Conservation (phyloP, 1,284 basidiomycete genomes). For the Volvariella volvacea region DNA sequence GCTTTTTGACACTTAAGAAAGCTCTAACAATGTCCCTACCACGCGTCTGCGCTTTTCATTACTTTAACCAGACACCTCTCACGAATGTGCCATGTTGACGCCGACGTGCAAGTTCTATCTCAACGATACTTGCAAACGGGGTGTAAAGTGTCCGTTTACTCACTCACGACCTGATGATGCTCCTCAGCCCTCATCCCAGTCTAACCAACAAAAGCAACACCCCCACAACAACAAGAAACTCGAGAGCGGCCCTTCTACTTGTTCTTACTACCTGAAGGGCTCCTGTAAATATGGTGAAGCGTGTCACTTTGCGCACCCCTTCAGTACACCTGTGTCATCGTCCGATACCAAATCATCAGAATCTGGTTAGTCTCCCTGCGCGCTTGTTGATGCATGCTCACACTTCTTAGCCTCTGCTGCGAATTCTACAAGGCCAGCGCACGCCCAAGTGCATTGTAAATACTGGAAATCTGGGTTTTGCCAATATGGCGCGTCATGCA, state of each 20-base stretch:
- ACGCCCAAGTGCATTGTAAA: neutral
- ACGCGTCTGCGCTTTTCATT: too few relatives aligned
- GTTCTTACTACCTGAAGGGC: slow-evolving; percentile 11
- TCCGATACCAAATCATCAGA: too few relatives aligned
- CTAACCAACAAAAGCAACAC: too few relatives aligned
- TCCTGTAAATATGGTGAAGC: slow-evolving; percentile 13
- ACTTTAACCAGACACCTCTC: too few relatives aligned
- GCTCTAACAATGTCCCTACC: too few relatives aligned
- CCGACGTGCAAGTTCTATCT: neutral
- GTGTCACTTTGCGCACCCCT: slow-evolving; percentile 13
- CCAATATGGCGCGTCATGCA: slow-evolving; percentile 1
- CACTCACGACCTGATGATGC: neutral
- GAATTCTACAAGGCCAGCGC: neutral
- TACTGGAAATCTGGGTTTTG: slow-evolving; percentile 4
- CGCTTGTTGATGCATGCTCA: neutral
- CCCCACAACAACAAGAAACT: neutral
- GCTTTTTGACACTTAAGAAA: too few relatives aligned
- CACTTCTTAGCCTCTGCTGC: neutral
- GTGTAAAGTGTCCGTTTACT: neutral
- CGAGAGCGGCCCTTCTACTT: slow-evolving; percentile 1
- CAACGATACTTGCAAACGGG: neutral
- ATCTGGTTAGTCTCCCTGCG: too few relatives aligned
- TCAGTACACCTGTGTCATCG: neutral
- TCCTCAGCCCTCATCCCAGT: too few relatives aligned
- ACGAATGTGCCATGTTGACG: neutral